phyloP scores from a whole-genome alignment of 176 grass and related monocot species.

The Eleusine coracana region DNA sequence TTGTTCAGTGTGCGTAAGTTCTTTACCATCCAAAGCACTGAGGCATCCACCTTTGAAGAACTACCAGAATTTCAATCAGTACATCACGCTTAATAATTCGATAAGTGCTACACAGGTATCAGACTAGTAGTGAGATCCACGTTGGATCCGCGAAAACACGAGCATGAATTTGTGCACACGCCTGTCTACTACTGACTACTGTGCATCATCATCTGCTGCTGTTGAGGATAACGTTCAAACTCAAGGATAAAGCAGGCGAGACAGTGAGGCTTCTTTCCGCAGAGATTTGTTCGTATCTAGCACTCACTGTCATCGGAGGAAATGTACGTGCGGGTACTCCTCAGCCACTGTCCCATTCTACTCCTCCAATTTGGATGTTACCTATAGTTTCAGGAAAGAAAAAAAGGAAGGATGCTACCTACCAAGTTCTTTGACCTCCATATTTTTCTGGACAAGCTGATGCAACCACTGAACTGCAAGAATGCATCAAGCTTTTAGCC shows the following conservation, averaged over 20 bases:
- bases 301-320: neutral
- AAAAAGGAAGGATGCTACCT: neutral
- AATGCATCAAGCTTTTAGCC: conserved; percentile 15
- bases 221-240: conserved; percentile 29
- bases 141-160: neutral
- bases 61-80: neutral
- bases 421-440: neutral
- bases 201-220: neutral
- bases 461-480: neutral
- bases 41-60: too few species aligned
- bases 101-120: neutral
- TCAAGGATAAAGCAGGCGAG: neutral
- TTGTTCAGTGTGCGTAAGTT: neutral
- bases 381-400: neutral
- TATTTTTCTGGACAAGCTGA: neutral
- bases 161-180: neutral
- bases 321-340: neutral
- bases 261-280: neutral
- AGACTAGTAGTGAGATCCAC: neutral
- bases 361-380: neutral
- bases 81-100: neutral
- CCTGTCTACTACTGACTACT: neutral
- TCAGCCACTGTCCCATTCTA: neutral
- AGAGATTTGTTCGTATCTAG: neutral
- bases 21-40: too few species aligned